phyloP scores from a whole-genome alignment of 1,284 basidiomycete genomes.

The Tylopilus orsonianus region DNA sequence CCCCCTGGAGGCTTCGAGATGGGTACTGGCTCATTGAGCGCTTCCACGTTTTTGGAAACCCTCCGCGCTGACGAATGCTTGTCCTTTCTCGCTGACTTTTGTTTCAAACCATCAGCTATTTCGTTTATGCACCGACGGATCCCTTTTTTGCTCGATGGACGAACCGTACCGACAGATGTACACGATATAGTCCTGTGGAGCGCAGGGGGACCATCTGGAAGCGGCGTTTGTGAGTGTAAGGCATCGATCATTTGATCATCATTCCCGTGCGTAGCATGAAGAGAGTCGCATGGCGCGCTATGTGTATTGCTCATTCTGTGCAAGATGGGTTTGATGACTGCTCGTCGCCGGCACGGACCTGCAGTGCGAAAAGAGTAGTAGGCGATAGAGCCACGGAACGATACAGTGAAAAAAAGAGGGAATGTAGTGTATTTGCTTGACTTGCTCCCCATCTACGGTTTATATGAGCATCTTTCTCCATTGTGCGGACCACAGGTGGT shows the following conservation, averaged over 20 bases:
- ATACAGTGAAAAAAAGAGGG: not conserved
- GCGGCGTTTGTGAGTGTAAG: constrained; percentile 12
- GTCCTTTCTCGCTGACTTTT: constrained; percentile 8
- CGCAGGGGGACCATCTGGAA: constrained; percentile 3
- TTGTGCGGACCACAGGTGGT: too few species aligned
- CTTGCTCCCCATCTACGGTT: too few species aligned
- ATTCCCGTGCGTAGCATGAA: not conserved
- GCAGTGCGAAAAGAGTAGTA: not conserved
- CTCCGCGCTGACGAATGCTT: not conserved
- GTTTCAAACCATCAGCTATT: constrained; percentile 12
- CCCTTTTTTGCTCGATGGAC: constrained; percentile 9
- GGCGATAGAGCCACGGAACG: too few species aligned
- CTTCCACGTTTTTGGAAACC: not conserved
- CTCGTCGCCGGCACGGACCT: not conserved
- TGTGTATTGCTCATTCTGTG: not conserved
- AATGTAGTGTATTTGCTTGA: too few species aligned
- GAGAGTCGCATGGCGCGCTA: not conserved
- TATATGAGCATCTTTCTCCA: too few species aligned
- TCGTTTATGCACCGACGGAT: constrained; percentile 21
- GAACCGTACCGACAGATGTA: constrained; percentile 20
- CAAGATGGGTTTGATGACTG: not conserved
- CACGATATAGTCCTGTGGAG: constrained; percentile 22
- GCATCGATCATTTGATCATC: not conserved
- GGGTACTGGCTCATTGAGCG: not conserved
- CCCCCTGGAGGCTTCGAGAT: not conserved